These are phyloP conservation scores for Paramyrothecium roridum DNA, from an alignment of 2,329 filamentous ascomycete species.

Conservation along the genomic window DNA sequence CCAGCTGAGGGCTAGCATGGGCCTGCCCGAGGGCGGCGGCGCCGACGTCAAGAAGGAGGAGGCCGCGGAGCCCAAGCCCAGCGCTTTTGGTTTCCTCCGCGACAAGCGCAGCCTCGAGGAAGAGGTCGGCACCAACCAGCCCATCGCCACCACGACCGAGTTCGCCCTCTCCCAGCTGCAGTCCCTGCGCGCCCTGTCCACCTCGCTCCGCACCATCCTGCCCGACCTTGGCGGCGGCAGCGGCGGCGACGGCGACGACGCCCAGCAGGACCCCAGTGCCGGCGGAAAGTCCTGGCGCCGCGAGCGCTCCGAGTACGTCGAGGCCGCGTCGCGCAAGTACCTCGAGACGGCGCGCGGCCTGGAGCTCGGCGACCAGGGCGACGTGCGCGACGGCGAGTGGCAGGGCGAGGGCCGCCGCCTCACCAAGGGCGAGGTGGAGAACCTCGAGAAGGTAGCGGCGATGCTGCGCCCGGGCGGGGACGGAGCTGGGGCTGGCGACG, in stretches of 20 bases:
- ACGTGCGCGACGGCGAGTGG: constrained; percentile 64
- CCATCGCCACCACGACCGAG: constrained; percentile 67
- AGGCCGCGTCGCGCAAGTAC: constrained; percentile 67
- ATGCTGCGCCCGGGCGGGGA: constrained; percentile 31
- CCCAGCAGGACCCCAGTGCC: constrained; percentile 27
- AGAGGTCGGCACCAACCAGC: constrained; percentile 47
- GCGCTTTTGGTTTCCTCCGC: constrained; percentile 54
- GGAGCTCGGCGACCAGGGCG: constrained; percentile 59
- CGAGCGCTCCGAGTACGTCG: constrained; percentile 78
- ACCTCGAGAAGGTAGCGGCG: constrained; percentile 48
- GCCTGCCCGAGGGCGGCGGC: constrained; percentile 15
- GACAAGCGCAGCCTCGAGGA: constrained; percentile 45
- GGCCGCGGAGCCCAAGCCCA: constrained; percentile 4
- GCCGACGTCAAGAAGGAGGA: constrained; percentile 20
- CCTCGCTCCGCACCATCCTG: constrained; percentile 59
- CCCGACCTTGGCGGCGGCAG: constrained; percentile 50
- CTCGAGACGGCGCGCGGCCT: constrained; percentile 68
- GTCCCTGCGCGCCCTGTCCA: constrained; percentile 65
- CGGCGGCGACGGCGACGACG: constrained; percentile 25
- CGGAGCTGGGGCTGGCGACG: constrained; percentile 1
- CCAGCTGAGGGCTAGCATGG: constrained; percentile 52
- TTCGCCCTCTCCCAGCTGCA: constrained; percentile 85
- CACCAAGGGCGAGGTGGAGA: constrained; percentile 52
- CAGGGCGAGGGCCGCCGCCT: constrained; percentile 51
- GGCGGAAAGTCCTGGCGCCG: constrained; percentile 57